phyloP scores from a whole-genome alignment of 1,284 basidiomycete species.

The Boletellus dicymbophilus region DNA sequence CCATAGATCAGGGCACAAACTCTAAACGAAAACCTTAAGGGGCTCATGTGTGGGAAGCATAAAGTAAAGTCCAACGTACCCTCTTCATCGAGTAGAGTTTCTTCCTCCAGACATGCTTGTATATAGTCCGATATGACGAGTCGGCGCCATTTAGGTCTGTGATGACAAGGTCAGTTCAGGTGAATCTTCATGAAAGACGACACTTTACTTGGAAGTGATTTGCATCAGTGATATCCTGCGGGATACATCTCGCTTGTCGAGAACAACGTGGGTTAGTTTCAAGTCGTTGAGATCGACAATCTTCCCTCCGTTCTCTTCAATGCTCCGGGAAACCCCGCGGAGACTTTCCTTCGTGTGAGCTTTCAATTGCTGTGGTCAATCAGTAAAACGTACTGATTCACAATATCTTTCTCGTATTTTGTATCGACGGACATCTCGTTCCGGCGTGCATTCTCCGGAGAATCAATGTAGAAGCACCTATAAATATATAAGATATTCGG shows the following conservation, averaged over 20 bases:
- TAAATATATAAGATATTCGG: constrained; percentile 1
- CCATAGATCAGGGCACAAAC: constrained; percentile 19
- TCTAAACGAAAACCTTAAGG: no score
- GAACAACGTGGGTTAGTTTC: constrained; percentile 82
- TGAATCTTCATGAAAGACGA: not conserved
- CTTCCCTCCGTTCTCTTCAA: constrained; percentile 71
- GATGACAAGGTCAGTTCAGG: constrained; percentile 6
- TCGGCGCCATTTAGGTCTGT: constrained; percentile 75
- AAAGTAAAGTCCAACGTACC: constrained; percentile 41
- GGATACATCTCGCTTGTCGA: constrained; percentile 76
- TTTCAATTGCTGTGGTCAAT: not conserved
- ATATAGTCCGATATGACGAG: constrained; percentile 80
- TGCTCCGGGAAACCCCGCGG: constrained; percentile 46
- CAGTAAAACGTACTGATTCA: constrained; percentile 45
- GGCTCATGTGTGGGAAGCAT: no score
- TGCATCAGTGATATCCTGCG: constrained; percentile 71
- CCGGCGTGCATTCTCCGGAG: constrained; percentile 66
- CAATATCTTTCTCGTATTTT: constrained; percentile 54
- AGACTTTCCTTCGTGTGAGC: constrained; percentile 48
- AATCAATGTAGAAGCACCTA: constrained; percentile 88
- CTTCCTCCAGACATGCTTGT: constrained; percentile 76
- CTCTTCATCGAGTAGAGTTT: constrained; percentile 79
- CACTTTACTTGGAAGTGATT: constrained; percentile 65
- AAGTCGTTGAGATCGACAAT: constrained; percentile 68
- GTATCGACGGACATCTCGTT: constrained; percentile 61